These are phyloP conservation scores for Polyporus arcularius DNA, from an alignment of 768 basidiomycete genomes.

Conservation along the genomic window DNA sequence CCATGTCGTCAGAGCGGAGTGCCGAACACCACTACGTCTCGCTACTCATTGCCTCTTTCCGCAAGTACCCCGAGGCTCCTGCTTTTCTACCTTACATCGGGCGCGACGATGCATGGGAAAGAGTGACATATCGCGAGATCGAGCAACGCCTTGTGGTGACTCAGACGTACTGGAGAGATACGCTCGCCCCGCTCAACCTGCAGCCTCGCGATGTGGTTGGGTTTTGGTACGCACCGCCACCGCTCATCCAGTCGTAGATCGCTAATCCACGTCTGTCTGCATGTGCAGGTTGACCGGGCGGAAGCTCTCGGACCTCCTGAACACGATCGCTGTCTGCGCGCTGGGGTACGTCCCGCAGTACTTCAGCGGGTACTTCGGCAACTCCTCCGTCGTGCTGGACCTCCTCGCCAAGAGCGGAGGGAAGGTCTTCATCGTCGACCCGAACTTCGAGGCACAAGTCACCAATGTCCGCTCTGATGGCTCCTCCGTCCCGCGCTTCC, in stretches of 20 bases:
- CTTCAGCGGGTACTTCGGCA: background rate
- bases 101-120: background rate
- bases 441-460: background rate
- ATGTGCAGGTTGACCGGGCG: conserved; percentile 1
- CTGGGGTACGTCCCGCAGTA: background rate
- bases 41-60: background rate
- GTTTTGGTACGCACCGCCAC: background rate
- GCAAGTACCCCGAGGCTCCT: background rate
- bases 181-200: background rate
- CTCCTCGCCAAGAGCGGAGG: background rate
- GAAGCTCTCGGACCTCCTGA: conserved; percentile 1
- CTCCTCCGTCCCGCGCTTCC: background rate
- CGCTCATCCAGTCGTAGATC: background rate
- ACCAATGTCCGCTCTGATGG: background rate
- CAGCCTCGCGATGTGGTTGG: background rate
- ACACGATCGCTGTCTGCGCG: background rate
- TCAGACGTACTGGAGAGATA: background rate
- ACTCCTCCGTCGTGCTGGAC: background rate
- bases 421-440: background rate
- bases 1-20: background rate
- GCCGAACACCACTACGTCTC: background rate
- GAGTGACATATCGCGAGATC: background rate
- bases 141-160: background rate
- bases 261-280: background rate
- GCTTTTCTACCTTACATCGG: background rate